Evolutionary conservation across 176 grass and related monocot species (phyloP), one percentile per base, ranked within the genome.

Genomic region (Oryza australiensis): DNA sequence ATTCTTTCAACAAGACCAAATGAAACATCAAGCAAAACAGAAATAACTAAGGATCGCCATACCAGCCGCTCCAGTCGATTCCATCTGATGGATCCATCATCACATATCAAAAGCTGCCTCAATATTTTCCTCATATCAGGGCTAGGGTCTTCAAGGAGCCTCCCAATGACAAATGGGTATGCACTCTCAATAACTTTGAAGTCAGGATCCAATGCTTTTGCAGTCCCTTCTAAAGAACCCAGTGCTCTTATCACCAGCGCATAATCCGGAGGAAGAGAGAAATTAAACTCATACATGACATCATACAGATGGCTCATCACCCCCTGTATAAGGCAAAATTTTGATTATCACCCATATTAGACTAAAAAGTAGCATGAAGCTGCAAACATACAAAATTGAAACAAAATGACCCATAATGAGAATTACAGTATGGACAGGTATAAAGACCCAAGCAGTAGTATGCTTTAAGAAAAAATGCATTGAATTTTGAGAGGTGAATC

Each of bases 111-210:
- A 57, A 98, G 81, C 80, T 98, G 86, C 77, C 92, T 81, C 23
- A 98, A 26, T 87, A 98, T 94, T 90, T 81, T 98, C 77, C 92
- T 93, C 95, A 98, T 98, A 91, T 98, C 95, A 3, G 90, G 90
- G 68, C 86, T 93, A 16, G 92, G 95, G 81, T 98, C 92, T 26
- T 88, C 92, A 75, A 98, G 86, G 53, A 98, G 92, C 76, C 92
- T 92, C 59, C 95, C 95, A 37, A 98, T 94, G 64, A 98, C 92
- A 82, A 90, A 94, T 37, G 95, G 95, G 37, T 98, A 98, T 65
- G 95, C 95, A 83, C 92, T 94, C 75, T 98, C 95, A 65, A 98
- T 87, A 76, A 98, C 95, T 82, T 94, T 94, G 68, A 98, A 98
- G 81, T 86, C 79, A 70, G 90, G 95, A 92, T 98, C 95, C 60